Evolutionary conservation across 2,329 filamentous ascomycete species (phyloP).

Genomic region (Trichoderma breve): DNA sequence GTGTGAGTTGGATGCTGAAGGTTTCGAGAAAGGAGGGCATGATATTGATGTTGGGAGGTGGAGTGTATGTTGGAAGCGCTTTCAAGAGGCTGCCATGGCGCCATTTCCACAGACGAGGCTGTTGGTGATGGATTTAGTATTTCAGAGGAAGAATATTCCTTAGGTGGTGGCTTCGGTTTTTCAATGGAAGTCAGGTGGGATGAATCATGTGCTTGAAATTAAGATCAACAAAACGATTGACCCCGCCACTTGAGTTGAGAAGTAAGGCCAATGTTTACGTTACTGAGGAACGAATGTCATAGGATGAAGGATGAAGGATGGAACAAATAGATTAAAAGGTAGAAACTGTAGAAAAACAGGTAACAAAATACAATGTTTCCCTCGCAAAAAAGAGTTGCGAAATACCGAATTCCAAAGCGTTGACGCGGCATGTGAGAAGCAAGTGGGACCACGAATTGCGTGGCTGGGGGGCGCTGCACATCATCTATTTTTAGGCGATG

Average conservation of each 20-base stretch:
- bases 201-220: neutral
- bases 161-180: neutral
- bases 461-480: slow-evolving; percentile 11
- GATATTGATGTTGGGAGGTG: neutral
- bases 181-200: neutral
- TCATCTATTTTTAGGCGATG: neutral
- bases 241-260: neutral
- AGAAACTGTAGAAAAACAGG: neutral
- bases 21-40: slow-evolving; percentile 40
- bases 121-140: neutral
- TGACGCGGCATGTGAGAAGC: slow-evolving; percentile 10
- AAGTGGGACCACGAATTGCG: slow-evolving; percentile 7
- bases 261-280: neutral
- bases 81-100: slow-evolving; percentile 11
- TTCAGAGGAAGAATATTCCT: neutral
- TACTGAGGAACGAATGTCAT: neutral
- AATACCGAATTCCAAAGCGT: slow-evolving; percentile 9
- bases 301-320: neutral
- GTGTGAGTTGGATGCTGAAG: slow-evolving; percentile 62
- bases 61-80: neutral
- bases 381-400: neutral
- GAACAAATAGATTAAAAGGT: neutral
- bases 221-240: neutral
- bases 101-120: neutral
- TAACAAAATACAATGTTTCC: neutral